phyloP scores from a whole-genome alignment of 192 early-diverging fungal species.

The Gaertneriomyces sp. region DNA sequence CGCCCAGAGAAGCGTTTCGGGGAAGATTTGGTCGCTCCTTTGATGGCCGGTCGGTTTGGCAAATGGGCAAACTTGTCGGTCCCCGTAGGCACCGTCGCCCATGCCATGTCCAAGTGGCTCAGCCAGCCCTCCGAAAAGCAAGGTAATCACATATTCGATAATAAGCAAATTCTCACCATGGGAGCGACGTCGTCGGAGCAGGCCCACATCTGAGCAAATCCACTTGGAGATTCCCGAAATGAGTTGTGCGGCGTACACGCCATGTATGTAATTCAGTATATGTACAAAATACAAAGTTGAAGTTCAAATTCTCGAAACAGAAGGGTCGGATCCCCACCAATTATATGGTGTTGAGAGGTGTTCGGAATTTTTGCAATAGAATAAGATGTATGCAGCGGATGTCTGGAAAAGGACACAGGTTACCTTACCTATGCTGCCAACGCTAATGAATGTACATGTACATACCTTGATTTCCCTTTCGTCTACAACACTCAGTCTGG shows the following conservation, averaged over 20 bases:
- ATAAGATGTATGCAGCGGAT: slow-evolving; percentile 61
- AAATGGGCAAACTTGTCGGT: slow-evolving; percentile 8
- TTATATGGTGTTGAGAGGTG: slow-evolving; percentile 17
- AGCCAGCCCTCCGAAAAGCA: slow-evolving; percentile 1
- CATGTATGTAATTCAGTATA: too few species aligned
- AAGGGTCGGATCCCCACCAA: slow-evolving; percentile 27
- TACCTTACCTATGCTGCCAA: neutral
- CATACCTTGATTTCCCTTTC: slow-evolving; percentile 41
- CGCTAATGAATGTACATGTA: too few species aligned
- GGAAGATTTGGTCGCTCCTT: slow-evolving; percentile 10
- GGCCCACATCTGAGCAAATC: neutral
- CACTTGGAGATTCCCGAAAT: too few species aligned
- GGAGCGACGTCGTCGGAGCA: slow-evolving; percentile 2
- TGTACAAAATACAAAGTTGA: too few species aligned
- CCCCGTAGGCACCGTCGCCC: slow-evolving; percentile 19
- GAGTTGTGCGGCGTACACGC: too few species aligned
- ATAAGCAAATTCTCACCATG: slow-evolving; percentile 23
- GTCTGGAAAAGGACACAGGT: slow-evolving; percentile 33
- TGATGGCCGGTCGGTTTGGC: neutral
- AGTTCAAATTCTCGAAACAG: too few species aligned
- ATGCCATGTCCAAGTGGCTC: slow-evolving; percentile 17
- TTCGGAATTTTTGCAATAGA: slow-evolving; percentile 43
- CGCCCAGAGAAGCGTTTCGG: slow-evolving; percentile 20
- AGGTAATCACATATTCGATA: slow-evolving; percentile 7
- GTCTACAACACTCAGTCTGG: slow-evolving; percentile 43